Conservation (phyloP, 225 moss, liverwort and hornwort genomes). For the Pleurozium schreberi region DNA sequence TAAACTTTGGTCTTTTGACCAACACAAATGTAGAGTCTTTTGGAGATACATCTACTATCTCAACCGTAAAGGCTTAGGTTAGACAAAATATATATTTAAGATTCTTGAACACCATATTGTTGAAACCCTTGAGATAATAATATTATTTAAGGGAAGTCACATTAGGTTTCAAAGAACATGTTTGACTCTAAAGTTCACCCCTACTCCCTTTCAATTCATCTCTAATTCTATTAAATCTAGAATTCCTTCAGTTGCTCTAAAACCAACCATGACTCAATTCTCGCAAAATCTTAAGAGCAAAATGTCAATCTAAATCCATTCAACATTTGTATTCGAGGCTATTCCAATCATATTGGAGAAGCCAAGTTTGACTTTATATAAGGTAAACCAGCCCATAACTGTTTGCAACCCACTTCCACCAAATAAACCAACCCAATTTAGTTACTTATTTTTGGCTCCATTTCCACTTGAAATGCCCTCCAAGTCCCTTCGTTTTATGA, state of each 20-base stretch:
- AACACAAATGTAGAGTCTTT: neutral
- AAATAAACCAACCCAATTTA: too few species aligned
- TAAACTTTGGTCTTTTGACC: neutral
- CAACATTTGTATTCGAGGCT: neutral
- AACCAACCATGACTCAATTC: neutral
- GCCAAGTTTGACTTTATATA: neutral
- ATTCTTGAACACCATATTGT: neutral
- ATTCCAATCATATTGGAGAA: neutral
- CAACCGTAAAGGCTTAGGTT: neutral
- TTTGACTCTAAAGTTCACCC: neutral
- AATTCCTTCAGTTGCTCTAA: neutral
- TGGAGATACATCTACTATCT: neutral
- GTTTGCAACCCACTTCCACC: too few species aligned
- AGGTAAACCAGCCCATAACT: too few species aligned
- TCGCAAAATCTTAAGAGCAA: neutral
- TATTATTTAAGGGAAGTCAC: neutral
- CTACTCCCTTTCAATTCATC: neutral
- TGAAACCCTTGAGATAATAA: neutral
- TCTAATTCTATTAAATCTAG: neutral
- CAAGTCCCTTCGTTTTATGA: too few species aligned
- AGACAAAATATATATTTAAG: neutral
- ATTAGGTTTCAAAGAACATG: neutral
- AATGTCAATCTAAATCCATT: neutral
- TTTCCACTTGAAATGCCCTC: too few species aligned
- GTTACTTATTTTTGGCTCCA: too few species aligned